These are phyloP conservation scores for Yamadazyma buinensis DNA, from an alignment of 1,139 yeast species.

Conservation along the genomic window DNA sequence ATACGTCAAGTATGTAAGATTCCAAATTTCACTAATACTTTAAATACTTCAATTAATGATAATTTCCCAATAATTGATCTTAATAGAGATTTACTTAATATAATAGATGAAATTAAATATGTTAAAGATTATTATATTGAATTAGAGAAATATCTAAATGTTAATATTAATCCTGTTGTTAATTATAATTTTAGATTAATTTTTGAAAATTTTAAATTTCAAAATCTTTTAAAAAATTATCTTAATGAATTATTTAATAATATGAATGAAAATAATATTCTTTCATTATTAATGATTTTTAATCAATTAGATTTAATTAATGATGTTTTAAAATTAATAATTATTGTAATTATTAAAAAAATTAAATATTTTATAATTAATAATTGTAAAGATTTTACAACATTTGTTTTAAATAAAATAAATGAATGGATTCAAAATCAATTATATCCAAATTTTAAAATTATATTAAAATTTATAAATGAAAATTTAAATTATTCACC, in stretches of 20 bases:
- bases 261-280: background rate
- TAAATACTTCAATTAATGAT: conserved; percentile 28
- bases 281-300: conserved; percentile 5
- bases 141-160: conserved; percentile 8
- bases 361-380: conserved; percentile 34
- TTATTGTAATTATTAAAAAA: conserved; percentile 38
- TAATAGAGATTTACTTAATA: conserved; percentile 8
- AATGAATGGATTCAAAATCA: conserved; percentile 35
- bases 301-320: conserved; percentile 19
- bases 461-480: conserved; percentile 20
- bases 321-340: conserved; percentile 34
- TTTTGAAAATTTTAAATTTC: conserved; percentile 4
- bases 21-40: conserved; percentile 23
- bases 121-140: conserved; percentile 15
- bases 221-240: conserved; percentile 10
- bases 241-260: conserved; percentile 9
- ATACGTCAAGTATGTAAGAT: conserved; percentile 36
- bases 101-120: conserved; percentile 13
- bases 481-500: conserved; percentile 14
- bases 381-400: conserved; percentile 40
- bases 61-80: conserved; percentile 4
- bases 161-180: conserved; percentile 9
- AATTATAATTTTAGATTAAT: conserved; percentile 11
- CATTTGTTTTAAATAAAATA: conserved; percentile 33
- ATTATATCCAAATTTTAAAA: conserved; percentile 36